Base-by-base conservation (phyloP, 108 stramenopile genomes). In the Cyclotella atomus region DNA sequence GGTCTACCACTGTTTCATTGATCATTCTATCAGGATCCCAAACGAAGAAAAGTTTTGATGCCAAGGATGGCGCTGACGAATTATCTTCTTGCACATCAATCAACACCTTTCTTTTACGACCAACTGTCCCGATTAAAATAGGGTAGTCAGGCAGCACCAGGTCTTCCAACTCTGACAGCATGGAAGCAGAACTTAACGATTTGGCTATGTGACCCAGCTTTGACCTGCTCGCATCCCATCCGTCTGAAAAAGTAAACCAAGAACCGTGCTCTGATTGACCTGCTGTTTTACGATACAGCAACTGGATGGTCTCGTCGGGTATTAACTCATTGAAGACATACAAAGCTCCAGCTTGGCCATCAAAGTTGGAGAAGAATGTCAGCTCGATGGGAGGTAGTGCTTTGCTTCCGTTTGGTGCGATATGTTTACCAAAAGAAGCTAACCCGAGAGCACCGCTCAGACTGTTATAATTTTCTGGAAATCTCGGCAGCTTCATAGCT, bases 271-370 rank as follows among this genome's bases (percentile, higher is more conserved):
- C 80, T 28, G 65, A 59, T 16, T 23, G 74, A 25, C 79, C 84
- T 36, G 83, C 66, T 33, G 90, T 88, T 34, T 68, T 47, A 27
- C 84, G 84, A 68, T 78, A 83, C 15, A 94, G 68, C 7, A 85
- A 85, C 19, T 83, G 73, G 38, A 94, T 77, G 14, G 90, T 81
- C n/a, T 86, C 87, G 52, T 91, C 88, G 10, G 87, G 87, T 10
- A 94, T 79, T 25, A 75, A 75, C 28, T 91, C 90, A 43, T 85
- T 67, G 43, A 90, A 91, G 8, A 94, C 41, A 73, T 89, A 87
- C 3, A 94, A 25, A 20, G 86, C 54, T 24, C 90, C 92, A 0
- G 87, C 77, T 62, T 91, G 87, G 35, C 90, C 92, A 35, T 94
- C 90, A 30, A 91, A 84, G 36, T 83, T 77, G 8, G 65, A 64